phyloP scores from a whole-genome alignment of 306 rosid genomes.

The Coriaria nepalensis region DNA sequence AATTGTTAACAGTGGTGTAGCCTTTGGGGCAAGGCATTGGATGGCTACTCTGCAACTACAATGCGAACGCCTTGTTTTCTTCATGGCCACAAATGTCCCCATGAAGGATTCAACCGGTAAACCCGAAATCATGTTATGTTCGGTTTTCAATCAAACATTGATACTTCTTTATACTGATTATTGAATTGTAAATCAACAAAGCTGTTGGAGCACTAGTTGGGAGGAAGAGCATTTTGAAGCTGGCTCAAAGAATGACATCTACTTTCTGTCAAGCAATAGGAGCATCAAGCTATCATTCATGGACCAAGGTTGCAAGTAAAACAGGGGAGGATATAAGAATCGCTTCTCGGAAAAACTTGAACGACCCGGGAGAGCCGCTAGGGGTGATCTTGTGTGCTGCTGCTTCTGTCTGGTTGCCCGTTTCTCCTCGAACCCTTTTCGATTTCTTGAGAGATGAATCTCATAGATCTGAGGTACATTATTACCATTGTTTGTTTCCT shows the following conservation, averaged over 20 bases:
- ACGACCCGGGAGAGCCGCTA: slow-evolving; percentile 83
- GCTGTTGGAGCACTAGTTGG: slow-evolving; percentile 93
- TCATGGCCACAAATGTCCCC: slow-evolving; percentile 97
- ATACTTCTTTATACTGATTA: slow-evolving; percentile 3
- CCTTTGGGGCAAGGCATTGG: slow-evolving; percentile 97
- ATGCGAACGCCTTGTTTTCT: slow-evolving; percentile 63
- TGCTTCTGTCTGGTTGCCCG: slow-evolving; percentile 86
- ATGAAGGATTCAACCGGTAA: slow-evolving; percentile 74
- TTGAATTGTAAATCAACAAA: slow-evolving; percentile 1
- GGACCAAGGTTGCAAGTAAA: slow-evolving; percentile 69
- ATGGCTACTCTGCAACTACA: slow-evolving; percentile 79
- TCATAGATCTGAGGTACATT: slow-evolving; percentile 51
- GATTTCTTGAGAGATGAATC: slow-evolving; percentile 77
- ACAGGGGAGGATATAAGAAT: slow-evolving; percentile 85
- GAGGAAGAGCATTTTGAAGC: slow-evolving; percentile 80
- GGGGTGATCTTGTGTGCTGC: slow-evolving; percentile 87
- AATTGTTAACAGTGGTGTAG: slow-evolving; percentile 65
- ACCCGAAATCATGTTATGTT: slow-evolving; percentile 9
- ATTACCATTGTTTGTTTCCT: background rate
- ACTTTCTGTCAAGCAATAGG: slow-evolving; percentile 71
- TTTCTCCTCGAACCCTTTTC: slow-evolving; percentile 43
- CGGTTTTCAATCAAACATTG: background rate
- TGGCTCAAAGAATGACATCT: slow-evolving; percentile 86
- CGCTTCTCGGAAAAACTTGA: slow-evolving; percentile 81
- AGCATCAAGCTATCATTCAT: slow-evolving; percentile 78